Evolutionary conservation across 1,284 basidiomycete genomes (phyloP).

Genomic region (Rhodotorula sp.): DNA sequence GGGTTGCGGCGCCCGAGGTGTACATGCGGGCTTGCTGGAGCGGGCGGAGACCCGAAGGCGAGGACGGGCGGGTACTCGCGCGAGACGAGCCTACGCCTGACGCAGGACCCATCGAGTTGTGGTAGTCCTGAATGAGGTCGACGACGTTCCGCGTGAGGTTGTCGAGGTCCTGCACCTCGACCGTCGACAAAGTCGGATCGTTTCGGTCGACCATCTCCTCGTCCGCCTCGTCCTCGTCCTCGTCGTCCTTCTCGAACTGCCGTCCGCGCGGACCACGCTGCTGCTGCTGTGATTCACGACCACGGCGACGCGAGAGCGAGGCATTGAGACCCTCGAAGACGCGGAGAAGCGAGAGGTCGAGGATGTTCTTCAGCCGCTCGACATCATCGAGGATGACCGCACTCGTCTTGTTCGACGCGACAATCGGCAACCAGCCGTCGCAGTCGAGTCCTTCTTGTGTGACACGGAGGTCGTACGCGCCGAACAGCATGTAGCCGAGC

Average conservation of each 20-base stretch:
- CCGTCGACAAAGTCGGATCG: conserved; percentile 28
- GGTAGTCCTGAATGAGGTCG: conserved; percentile 31
- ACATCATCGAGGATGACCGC: conserved; percentile 77
- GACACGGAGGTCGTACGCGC: conserved; percentile 67
- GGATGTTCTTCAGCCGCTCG: conserved; percentile 71
- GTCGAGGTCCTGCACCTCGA: conserved; percentile 41
- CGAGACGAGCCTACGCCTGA: not conserved
- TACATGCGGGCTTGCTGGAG: not conserved
- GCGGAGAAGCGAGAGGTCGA: conserved; percentile 83
- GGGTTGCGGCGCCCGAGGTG: not conserved
- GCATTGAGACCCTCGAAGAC: conserved; percentile 79
- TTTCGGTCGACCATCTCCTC: conserved; percentile 26
- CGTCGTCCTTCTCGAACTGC: conserved; percentile 35
- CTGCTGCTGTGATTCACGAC: not conserved
- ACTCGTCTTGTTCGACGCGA: conserved; percentile 41
- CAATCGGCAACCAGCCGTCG: conserved; percentile 86
- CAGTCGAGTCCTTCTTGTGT: conserved; percentile 58
- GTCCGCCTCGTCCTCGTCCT: conserved; percentile 35
- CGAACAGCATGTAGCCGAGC: conserved; percentile 88
- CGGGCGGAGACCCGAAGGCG: not conserved
- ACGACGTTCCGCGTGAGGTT: conserved; percentile 35
- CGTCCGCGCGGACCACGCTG: conserved; percentile 11
- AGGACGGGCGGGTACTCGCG: not conserved
- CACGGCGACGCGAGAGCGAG: conserved; percentile 21
- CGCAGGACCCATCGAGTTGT: not conserved